Evolutionary conservation across 2,329 filamentous ascomycete species (phyloP), one percentile per base, ranked within the genome.

Genomic region (Celoporthe dispersa): DNA sequence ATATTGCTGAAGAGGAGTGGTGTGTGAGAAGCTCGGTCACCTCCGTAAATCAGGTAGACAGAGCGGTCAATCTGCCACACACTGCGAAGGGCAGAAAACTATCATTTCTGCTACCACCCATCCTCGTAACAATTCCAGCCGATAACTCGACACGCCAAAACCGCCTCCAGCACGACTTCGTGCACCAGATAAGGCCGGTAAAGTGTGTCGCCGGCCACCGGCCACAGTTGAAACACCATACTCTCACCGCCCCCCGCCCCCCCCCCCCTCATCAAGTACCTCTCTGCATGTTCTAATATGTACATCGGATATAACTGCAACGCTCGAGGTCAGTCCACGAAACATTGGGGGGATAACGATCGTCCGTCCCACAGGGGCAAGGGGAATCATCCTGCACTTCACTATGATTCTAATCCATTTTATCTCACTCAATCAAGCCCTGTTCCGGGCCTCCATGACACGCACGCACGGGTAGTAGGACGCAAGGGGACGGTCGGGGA

Each of bases 211-310:
- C 51, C 39, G 44, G 48, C 63, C 63, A 65, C 11, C 63, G 11
- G 48, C 44, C 28, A 33, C 41, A 61, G 57, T 68, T 68, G 66
- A 68, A 68, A 68, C 66, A 63, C 41, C 63, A 11, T 53, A 44
- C 44, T 11, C 28, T 2, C n/a, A n/a, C n/a, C n/a, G n/a, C n/a
- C n/a, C n/a, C n/a, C n/a, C n/a, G n/a, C n/a, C n/a, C n/a, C n/a
- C n/a, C n/a, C n/a, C n/a, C n/a, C n/a, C n/a, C 37, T n/a, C 39
- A 51, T 41, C 33, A 64, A 37, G 57, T 37, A 60, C 57, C 57
- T 60, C 57, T 60, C 19, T 31, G 57, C 57, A 22, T n/a, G 63
- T 19, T 31, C 7, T 48, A 48, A 48, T 11, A 28, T 41, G 60
- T 44, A 63, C 8, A 63, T 64, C 63, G 33, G 63, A 64, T 64